phyloP scores from a whole-genome alignment of 2,329 filamentous ascomycete species.

The Fusarium napiforme region DNA sequence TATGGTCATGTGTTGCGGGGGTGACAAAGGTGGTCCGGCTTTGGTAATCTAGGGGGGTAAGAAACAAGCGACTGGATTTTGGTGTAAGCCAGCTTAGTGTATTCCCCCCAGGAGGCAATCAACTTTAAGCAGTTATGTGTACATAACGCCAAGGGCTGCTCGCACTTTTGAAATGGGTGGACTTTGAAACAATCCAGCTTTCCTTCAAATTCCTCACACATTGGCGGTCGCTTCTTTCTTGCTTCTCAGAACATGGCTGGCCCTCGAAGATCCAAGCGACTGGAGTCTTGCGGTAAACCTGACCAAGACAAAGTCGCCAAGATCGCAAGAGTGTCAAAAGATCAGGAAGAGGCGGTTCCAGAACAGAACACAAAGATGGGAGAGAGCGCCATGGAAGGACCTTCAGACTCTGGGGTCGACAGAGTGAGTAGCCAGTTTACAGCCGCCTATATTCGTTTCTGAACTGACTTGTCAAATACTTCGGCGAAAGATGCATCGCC shows the following conservation, averaged over 20 bases:
- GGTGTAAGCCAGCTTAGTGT: not conserved
- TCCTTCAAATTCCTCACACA: not conserved
- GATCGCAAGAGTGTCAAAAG: not conserved
- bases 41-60: not conserved
- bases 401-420: rapidly evolving
- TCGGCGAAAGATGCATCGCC: too few species aligned
- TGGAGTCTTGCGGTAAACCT: not conserved
- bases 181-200: not conserved
- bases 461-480: not conserved
- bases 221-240: not conserved
- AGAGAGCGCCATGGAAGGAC: not conserved
- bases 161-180: not conserved
- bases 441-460: not conserved
- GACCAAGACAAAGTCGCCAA: not conserved
- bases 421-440: not conserved
- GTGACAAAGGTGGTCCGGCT: not conserved
- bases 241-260: not conserved
- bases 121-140: not conserved
- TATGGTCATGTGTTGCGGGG: not conserved
- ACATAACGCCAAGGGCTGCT: not conserved
- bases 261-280: not conserved
- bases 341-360: rapidly evolving
- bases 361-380: rapidly evolving
- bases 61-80: not conserved
- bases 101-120: not conserved